Evolutionary conservation across 2,329 filamentous ascomycete species (phyloP), one percentile per base, ranked within the genome.

Genomic region (Hysterium pulicare): DNA sequence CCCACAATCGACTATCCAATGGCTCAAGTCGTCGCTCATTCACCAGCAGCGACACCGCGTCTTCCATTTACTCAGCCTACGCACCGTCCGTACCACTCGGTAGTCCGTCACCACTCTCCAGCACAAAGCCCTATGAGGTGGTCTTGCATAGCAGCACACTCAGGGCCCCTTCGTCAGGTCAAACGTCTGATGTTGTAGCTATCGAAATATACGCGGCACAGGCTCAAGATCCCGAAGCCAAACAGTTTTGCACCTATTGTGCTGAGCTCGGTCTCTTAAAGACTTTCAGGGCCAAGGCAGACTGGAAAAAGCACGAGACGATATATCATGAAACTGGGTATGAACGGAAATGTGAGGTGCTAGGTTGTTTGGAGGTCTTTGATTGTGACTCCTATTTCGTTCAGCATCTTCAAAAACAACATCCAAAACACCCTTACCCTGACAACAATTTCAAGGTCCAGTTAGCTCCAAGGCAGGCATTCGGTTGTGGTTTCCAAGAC

Each of bases 281-380:
- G 41, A 65, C 62, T 0, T 67, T 66, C 54, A 64, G 63, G 38
- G 61, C 61, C 7, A 67, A 67, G 39, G 66, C 63, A 1, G 64
- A 67, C 37, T 67, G 64, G 64, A 66, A 66, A 43, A 66, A 66
- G 40, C 64, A 67, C 19, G 64, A 67, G 39, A 64, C 61, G 54
- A 55, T 59, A 26, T 62, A 65, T 58, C 64, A 67, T 35, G 62
- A 67, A 45, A 66, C 62, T 15, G 62, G 62, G 7, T 57, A 66
- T 39, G 60, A 66, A 33, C 66, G 64, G 64, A 57, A 54, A 1
- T 67, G 64, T 33, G 51, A 59, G 2, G 58, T 63, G 9, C 50
- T 54, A 35, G 60, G 59, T 10, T 67, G 64, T 40, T 59, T 51
- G 37, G 54, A 58, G 33, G 59, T 65, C 21, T 66, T 65, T 34